phyloP scores from a whole-genome alignment of 2,329 filamentous ascomycete species.

The Diaporthe capsici region DNA sequence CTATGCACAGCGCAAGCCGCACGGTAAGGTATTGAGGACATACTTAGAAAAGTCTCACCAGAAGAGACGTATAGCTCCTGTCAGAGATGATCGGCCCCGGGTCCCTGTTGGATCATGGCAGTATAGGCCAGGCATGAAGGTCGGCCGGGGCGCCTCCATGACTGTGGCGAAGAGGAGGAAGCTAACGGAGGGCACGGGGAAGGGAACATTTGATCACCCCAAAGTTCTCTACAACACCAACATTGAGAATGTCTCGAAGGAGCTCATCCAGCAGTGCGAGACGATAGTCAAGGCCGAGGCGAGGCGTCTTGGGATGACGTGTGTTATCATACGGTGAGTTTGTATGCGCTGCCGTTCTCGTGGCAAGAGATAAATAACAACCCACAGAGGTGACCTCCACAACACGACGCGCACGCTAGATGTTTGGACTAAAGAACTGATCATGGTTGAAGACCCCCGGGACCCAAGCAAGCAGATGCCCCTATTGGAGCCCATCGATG shows the following conservation, averaged over 20 bases:
- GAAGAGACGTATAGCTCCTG: not conserved
- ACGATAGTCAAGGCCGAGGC: not conserved
- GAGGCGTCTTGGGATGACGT: not conserved
- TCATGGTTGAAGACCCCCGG: not conserved
- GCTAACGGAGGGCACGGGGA: not conserved
- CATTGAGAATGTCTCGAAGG: not conserved
- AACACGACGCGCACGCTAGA: not conserved
- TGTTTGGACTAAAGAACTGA: not conserved
- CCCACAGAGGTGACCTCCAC: not conserved
- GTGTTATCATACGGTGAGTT: not conserved
- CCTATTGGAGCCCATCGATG: not conserved
- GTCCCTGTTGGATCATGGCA: not conserved
- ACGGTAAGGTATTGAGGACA: not conserved
- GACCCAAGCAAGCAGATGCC: not conserved
- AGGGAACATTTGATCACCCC: not conserved
- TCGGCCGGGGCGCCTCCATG: not conserved
- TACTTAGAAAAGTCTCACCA: not conserved
- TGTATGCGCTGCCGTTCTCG: not conserved
- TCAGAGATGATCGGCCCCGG: not conserved
- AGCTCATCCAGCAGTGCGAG: not conserved
- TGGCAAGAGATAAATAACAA: not conserved
- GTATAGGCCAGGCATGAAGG: not conserved
- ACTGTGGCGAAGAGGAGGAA: fast-evolving
- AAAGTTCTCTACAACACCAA: not conserved
- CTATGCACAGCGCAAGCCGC: not conserved